Percentiles rank a stretch among this genome's conserved stretches.
phyloP scores from a whole-genome alignment of 768 basidiomycete species.

The Trametes meyenii region DNA sequence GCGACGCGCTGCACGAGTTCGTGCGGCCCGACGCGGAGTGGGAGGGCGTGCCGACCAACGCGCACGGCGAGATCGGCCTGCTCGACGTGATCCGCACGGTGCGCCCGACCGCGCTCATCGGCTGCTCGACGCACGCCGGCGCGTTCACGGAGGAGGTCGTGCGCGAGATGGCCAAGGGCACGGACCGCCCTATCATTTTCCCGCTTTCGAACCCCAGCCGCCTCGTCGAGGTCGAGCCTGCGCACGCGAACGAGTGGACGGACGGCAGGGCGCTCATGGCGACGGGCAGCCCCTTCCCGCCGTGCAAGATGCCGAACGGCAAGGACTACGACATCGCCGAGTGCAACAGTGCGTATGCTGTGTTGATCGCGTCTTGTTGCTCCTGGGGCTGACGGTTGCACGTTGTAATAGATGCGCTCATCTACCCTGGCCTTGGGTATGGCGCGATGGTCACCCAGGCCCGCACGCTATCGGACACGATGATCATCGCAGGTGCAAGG shows the following conservation, averaged over 20 bases:
- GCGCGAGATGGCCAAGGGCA: conserved; percentile 64
- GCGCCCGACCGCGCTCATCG: conserved; percentile 83
- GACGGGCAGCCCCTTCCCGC: conserved; percentile 83
- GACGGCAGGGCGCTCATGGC: conserved; percentile 78
- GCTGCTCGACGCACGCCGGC: conserved; percentile 77
- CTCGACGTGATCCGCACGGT: conserved; percentile 72
- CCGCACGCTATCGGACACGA: conserved; percentile 70
- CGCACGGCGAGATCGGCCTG: conserved; percentile 50
- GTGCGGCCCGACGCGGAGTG: conserved; percentile 60
- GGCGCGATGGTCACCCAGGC: conserved; percentile 75
- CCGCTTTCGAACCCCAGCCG: conserved; percentile 82
- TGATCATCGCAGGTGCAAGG: conserved; percentile 83
- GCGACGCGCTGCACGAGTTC: conserved; percentile 55
- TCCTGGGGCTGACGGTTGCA: not conserved
- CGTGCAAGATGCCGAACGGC: conserved; percentile 65
- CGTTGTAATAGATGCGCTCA: conserved; percentile 57
- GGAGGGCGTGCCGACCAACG: conserved; percentile 42
- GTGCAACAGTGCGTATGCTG: conserved; percentile 57
- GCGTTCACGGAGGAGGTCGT: conserved; percentile 79
- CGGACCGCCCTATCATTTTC: conserved; percentile 79
- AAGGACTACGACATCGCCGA: conserved; percentile 73
- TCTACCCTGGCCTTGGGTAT: conserved; percentile 86
- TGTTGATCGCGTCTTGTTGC: not conserved
- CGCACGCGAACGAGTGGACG: conserved; percentile 77
- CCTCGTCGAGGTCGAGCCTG: conserved; percentile 75